These are phyloP conservation scores for Beta macrorhiza DNA, from an alignment of 179 eudicot genomes.

Conservation along the genomic window DNA sequence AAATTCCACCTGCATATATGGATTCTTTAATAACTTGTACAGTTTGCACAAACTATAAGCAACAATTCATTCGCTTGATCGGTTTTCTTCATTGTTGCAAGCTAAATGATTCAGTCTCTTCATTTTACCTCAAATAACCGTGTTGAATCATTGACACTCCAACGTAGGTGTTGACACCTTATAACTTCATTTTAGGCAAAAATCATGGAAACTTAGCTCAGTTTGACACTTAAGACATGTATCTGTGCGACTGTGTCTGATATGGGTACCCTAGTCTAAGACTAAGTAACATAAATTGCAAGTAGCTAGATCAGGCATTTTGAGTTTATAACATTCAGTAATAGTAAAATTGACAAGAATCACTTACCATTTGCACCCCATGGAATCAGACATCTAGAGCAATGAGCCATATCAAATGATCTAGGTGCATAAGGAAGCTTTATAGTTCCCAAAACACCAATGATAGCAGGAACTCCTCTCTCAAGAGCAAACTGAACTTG, in stretches of 20 bases:
- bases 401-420: conserved; percentile 85
- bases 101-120: no score
- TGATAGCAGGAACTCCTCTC: conserved; percentile 86
- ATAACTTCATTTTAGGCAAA: no score
- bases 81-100: neutral
- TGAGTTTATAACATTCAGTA: neutral
- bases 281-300: no score
- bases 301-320: neutral
- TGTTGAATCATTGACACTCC: no score
- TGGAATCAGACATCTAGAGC: conserved; percentile 81
- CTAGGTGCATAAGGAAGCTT: conserved; percentile 72
- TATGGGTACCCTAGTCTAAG: no score
- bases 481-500: conserved; percentile 90
- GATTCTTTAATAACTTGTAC: neutral
- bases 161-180: no score
- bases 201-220: no score
- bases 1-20: conserved; percentile 51
- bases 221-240: no score
- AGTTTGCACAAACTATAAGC: neutral
- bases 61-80: neutral
- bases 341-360: neutral
- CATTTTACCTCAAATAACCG: no score
- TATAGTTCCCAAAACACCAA: conserved; percentile 79
- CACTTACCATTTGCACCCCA: conserved; percentile 77
- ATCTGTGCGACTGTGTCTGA: no score